Evolutionary conservation across 2,329 filamentous ascomycete genomes (phyloP).

Genomic region (Drechslerella dactyloides): DNA sequence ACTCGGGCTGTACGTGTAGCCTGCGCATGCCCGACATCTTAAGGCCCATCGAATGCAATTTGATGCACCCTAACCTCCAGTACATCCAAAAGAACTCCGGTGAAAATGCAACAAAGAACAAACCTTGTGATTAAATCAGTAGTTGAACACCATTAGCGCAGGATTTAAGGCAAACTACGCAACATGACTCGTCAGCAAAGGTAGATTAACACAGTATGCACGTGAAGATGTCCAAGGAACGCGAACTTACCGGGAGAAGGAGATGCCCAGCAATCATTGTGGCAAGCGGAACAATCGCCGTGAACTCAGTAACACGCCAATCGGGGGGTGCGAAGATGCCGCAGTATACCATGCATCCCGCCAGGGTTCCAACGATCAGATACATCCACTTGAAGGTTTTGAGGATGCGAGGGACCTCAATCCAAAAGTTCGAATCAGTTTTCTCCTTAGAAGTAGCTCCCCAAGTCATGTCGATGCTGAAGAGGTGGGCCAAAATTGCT

Average conservation of each 20-base stretch:
- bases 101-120: neutral
- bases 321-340: slow-evolving; percentile 55
- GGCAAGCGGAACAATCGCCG: slow-evolving; percentile 67
- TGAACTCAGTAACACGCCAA: slow-evolving; percentile 67
- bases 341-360: slow-evolving; percentile 55
- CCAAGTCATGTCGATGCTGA: slow-evolving; percentile 60
- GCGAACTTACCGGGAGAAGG: slow-evolving; percentile 62
- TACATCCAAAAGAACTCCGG: neutral
- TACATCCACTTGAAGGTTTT: slow-evolving; percentile 51
- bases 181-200: neutral
- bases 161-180: slow-evolving; percentile 6
- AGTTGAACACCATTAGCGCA: slow-evolving; percentile 8
- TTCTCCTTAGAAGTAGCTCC: slow-evolving; percentile 52
- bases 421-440: slow-evolving; percentile 28
- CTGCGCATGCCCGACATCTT: neutral
- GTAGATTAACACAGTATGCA: slow-evolving; percentile 59
- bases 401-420: slow-evolving; percentile 28
- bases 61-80: neutral
- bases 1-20: no score
- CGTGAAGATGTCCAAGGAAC: neutral
- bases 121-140: neutral
- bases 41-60: no score
- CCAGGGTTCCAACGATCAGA: slow-evolving; percentile 50
- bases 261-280: slow-evolving; percentile 65
- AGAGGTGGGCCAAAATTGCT: slow-evolving; percentile 56